Percentiles rank a stretch among this genome's conserved stretches.
Evolutionary conservation across 768 basidiomycete genomes (phyloP).

Genomic region (Mycena pura): DNA sequence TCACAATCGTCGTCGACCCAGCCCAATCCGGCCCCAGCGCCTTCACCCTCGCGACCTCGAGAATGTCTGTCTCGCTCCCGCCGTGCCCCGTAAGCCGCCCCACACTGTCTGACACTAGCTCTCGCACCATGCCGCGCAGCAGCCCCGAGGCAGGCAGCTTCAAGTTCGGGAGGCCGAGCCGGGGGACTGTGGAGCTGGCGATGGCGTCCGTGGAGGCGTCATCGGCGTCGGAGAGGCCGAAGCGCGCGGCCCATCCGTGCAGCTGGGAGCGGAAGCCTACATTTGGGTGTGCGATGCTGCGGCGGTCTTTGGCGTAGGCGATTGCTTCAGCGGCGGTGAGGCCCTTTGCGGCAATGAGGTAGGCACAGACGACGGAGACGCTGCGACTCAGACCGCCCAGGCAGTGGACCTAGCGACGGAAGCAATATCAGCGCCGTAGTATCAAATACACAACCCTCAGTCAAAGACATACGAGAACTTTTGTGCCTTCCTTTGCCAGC

Average conservation of each 20-base stretch:
- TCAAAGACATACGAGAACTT: slow-evolving; percentile 47
- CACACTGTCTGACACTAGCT: slow-evolving; percentile 12
- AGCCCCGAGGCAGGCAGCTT: slow-evolving; percentile 8
- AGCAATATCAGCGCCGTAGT: neutral
- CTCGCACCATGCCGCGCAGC: slow-evolving; percentile 6
- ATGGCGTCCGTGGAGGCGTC: neutral
- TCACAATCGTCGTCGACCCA: slow-evolving; percentile 15
- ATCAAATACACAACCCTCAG: neutral
- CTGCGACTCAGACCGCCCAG: slow-evolving; percentile 57
- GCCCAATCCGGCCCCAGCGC: slow-evolving; percentile 23
- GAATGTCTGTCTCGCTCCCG: slow-evolving; percentile 11
- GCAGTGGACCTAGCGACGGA: slow-evolving; percentile 53
- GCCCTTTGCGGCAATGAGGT: slow-evolving; percentile 41
- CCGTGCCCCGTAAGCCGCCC: slow-evolving; percentile 11
- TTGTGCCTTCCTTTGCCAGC: slow-evolving; percentile 42
- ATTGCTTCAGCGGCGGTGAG: slow-evolving; percentile 51
- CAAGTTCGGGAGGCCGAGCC: slow-evolving; percentile 1
- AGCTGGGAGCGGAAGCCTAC: slow-evolving; percentile 51
- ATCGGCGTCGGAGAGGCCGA: neutral
- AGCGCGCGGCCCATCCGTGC: slow-evolving; percentile 37
- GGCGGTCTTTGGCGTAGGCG: slow-evolving; percentile 43
- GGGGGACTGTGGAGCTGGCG: neutral
- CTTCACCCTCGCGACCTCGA: slow-evolving; percentile 11
- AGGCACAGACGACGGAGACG: slow-evolving; percentile 58
- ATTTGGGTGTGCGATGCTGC: slow-evolving; percentile 52